Percentiles rank a stretch among this genome's conserved stretches.
phyloP scores from a whole-genome alignment of 495 filamentous ascomycete genomes.

The Hypoxylon fragiforme region DNA sequence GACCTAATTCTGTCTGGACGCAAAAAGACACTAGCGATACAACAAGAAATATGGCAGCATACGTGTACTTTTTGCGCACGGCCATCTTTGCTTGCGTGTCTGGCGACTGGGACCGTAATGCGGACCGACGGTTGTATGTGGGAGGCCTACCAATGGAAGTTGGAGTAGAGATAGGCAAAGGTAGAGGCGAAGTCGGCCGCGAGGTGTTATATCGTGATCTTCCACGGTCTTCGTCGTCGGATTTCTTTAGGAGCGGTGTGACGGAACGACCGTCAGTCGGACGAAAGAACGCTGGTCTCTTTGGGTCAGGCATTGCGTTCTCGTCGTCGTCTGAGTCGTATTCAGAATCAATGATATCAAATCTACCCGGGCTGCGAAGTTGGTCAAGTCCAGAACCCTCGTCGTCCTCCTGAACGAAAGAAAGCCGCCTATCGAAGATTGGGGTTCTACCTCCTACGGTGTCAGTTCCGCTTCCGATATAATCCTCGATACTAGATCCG shows the following conservation, averaged over 20 bases:
- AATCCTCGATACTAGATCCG: slow-evolving; percentile 32
- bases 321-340: slow-evolving; percentile 19
- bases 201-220: slow-evolving; percentile 48
- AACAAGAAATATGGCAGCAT: slow-evolving; percentile 79
- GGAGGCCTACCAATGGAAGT: slow-evolving; percentile 28
- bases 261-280: slow-evolving; percentile 56
- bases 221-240: slow-evolving; percentile 55
- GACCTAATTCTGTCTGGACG: slow-evolving; percentile 91
- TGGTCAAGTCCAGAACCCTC: slow-evolving; percentile 18
- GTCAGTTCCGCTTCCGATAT: slow-evolving; percentile 34
- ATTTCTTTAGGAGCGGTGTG: slow-evolving; percentile 54
- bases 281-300: slow-evolving; percentile 49
- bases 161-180: slow-evolving; percentile 22
- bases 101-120: slow-evolving; percentile 65
- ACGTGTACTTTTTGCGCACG: slow-evolving; percentile 79
- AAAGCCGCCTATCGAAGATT: slow-evolving; percentile 20
- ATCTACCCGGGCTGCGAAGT: slow-evolving; percentile 18
- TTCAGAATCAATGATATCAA: slow-evolving; percentile 25
- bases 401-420: slow-evolving; percentile 32
- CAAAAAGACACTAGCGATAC: slow-evolving; percentile 80
- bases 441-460: slow-evolving; percentile 32
- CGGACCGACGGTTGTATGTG: slow-evolving; percentile 54
- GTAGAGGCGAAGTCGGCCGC: slow-evolving; percentile 36
- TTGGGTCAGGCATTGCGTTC: slow-evolving; percentile 33
- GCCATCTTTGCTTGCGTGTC: slow-evolving; percentile 57